These are phyloP conservation scores for Ramalina intermedia DNA, from an alignment of 495 filamentous ascomycete species.

Conservation along the genomic window DNA sequence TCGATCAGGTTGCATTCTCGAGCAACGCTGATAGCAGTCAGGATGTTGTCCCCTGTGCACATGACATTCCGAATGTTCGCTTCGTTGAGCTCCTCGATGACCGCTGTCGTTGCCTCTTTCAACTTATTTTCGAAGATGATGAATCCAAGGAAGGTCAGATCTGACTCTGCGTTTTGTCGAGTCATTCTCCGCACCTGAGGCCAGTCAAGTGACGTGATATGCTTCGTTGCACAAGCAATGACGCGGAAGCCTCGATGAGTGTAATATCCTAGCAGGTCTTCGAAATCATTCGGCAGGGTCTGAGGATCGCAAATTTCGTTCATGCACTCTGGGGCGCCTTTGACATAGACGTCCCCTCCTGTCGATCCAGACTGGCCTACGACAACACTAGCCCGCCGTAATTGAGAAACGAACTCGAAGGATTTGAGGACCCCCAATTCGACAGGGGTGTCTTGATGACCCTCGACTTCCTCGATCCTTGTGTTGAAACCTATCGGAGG, in stretches of 20 bases:
- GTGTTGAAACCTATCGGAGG: slow-evolving; percentile 44
- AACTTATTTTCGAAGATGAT: slow-evolving; percentile 99
- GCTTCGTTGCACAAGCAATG: slow-evolving; percentile 89
- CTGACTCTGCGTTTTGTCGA: slow-evolving; percentile 65
- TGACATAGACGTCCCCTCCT: slow-evolving; percentile 77
- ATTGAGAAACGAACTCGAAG: slow-evolving; percentile 95
- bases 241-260: slow-evolving; percentile 93
- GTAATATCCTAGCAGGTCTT: slow-evolving; percentile 74
- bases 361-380: slow-evolving; percentile 71
- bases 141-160: slow-evolving; percentile 80
- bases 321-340: slow-evolving; percentile 95
- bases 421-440: slow-evolving; percentile 77
- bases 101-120: slow-evolving; percentile 63
- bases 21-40: slow-evolving; percentile 93
- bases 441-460: slow-evolving; percentile 22
- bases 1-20: slow-evolving; percentile 81
- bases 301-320: slow-evolving; percentile 75
- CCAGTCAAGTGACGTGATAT: slow-evolving; percentile 76
- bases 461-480: slow-evolving; percentile 11
- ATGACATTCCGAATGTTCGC: slow-evolving; percentile 86
- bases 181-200: slow-evolving; percentile 89
- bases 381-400: slow-evolving; percentile 84
- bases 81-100: slow-evolving; percentile 68
- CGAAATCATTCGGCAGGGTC: slow-evolving; percentile 77
- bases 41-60: slow-evolving; percentile 97